Percentiles rank a stretch among this genome's conserved stretches.
These are phyloP conservation scores for Verticillium longisporum DNA, from an alignment of 2,329 filamentous ascomycete genomes.

Conservation along the genomic window DNA sequence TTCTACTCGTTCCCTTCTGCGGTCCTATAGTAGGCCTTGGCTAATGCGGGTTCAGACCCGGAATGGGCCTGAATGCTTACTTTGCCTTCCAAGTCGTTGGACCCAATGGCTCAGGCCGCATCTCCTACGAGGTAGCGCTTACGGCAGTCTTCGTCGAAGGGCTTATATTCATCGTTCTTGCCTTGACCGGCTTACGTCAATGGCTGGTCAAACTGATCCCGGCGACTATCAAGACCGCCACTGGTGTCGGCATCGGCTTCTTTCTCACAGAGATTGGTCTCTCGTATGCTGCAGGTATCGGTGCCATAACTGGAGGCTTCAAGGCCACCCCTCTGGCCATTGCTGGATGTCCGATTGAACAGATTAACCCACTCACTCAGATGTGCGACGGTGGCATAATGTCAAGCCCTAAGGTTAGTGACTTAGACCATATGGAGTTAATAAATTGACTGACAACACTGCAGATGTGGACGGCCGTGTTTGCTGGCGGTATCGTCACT, in stretches of 20 bases:
- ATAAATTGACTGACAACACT: not conserved
- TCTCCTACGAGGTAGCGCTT: constrained; percentile 54
- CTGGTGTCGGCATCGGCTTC: constrained; percentile 58
- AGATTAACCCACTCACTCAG: constrained; percentile 36
- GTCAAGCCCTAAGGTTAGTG: constrained; percentile 59
- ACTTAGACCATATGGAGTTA: not conserved
- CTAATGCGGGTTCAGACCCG: constrained; percentile 41
- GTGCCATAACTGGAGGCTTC: constrained; percentile 65
- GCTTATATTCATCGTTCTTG: constrained; percentile 57
- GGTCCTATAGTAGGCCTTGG: not conserved
- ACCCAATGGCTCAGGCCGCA: constrained; percentile 46
- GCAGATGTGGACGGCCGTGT: constrained; percentile 78
- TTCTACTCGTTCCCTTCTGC: not conserved
- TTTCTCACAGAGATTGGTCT: constrained; percentile 59
- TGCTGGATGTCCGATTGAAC: constrained; percentile 61
- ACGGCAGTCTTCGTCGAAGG: constrained; percentile 60
- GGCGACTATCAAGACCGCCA: constrained; percentile 57
- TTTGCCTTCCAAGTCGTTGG: constrained; percentile 63
- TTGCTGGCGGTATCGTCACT: constrained; percentile 72
- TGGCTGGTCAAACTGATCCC: constrained; percentile 64
- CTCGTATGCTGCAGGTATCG: constrained; percentile 77
- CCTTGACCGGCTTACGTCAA: constrained; percentile 63
- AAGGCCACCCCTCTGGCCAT: constrained; percentile 65
- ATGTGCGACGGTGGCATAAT: constrained; percentile 58
- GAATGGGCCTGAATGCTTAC: constrained; percentile 63